Percentiles rank a stretch among this genome's conserved stretches.
phyloP scores from a whole-genome alignment of 176 grass and related monocot genomes.

The Aegilops sharonensis region DNA sequence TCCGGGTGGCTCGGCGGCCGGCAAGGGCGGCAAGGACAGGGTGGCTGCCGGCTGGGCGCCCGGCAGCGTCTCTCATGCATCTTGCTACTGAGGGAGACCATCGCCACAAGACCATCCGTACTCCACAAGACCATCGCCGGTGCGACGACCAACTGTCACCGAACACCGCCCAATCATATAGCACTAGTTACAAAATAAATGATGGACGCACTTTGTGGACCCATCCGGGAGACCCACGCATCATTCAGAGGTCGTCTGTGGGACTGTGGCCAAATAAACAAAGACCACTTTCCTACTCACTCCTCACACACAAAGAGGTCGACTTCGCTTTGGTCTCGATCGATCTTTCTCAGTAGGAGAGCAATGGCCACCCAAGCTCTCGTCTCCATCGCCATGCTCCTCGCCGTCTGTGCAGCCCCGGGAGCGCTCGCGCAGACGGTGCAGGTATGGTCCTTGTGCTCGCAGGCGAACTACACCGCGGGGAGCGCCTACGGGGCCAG shows the following conservation, averaged over 20 bases:
- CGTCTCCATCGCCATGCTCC: background rate
- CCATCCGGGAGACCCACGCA: background rate
- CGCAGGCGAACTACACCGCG: conserved; percentile 7
- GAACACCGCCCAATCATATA: too few species aligned
- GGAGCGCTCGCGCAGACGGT: conserved; percentile 11
- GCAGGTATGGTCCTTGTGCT: background rate
- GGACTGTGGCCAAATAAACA: background rate
- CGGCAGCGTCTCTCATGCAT: too few species aligned
- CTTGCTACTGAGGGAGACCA: too few species aligned
- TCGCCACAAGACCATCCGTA: too few species aligned
- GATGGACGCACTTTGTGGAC: too few species aligned
- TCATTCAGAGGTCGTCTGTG: background rate
- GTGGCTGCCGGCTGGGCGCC: too few species aligned
- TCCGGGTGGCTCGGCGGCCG: too few species aligned
- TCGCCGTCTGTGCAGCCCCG: background rate
- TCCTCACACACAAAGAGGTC: background rate
- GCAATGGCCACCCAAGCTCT: background rate
- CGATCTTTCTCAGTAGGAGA: background rate
- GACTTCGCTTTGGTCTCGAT: background rate
- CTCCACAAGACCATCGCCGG: background rate
- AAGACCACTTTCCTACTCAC: background rate
- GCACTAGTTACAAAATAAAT: too few species aligned
- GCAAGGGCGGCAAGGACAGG: too few species aligned
- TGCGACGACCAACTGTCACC: background rate
- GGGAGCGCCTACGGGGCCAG: background rate